phyloP scores from a whole-genome alignment of 805 yeast genomes.

The Lachancea sp. region DNA sequence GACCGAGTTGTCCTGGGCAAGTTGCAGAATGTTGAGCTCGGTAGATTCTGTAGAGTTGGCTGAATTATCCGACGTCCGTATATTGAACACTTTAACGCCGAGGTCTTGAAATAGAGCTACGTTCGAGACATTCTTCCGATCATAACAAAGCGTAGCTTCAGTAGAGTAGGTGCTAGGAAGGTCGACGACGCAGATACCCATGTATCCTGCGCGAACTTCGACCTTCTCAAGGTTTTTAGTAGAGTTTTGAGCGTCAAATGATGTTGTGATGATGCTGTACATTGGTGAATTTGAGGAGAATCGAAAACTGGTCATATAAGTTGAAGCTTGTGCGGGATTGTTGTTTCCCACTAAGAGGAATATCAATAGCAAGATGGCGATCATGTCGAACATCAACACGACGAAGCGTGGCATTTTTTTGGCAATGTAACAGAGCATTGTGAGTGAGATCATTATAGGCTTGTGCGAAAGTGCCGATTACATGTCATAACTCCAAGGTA shows the following conservation, averaged over 20 bases:
- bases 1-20: conserved; percentile 42
- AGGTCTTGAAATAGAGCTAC: conserved; percentile 24
- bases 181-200: conserved; percentile 48
- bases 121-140: conserved; percentile 21
- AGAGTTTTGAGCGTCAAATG: conserved; percentile 32
- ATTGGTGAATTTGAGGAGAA: conserved; percentile 44
- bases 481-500: too few species aligned
- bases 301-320: conserved; percentile 43
- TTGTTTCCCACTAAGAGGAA: conserved; percentile 55
- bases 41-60: conserved; percentile 19
- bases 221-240: conserved; percentile 34
- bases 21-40: conserved; percentile 39
- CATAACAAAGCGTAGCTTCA: conserved; percentile 22
- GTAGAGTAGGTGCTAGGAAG: conserved; percentile 21
- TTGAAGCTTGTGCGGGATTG: conserved; percentile 39
- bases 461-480: too few species aligned
- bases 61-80: conserved; percentile 9
- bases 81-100: conserved; percentile 21
- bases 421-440: conserved; percentile 23
- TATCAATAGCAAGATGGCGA: conserved; percentile 44
- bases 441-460: conserved; percentile 10
- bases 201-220: conserved; percentile 46
- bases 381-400: conserved; percentile 38
- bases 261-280: conserved; percentile 36
- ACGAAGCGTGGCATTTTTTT: conserved; percentile 40